These are phyloP conservation scores for Penicillium sp. DNA, from an alignment of 2,329 filamentous ascomycete species.

Conservation along the genomic window DNA sequence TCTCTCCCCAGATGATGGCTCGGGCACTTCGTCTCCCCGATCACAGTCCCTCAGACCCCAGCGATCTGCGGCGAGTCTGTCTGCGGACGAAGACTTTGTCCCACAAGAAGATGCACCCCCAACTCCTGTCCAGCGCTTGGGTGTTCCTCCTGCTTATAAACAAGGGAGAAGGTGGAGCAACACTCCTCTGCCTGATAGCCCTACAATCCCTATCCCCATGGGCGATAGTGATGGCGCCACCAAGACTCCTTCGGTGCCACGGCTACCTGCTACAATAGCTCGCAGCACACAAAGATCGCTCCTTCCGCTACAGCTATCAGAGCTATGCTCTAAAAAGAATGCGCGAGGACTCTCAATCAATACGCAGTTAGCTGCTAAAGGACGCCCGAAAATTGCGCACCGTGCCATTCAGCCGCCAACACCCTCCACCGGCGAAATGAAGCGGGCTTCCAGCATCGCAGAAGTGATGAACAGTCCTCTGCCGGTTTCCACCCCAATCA, in stretches of 20 bases:
- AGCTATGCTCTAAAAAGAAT: slow-evolving; percentile 36
- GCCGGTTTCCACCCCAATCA: slow-evolving; percentile 26
- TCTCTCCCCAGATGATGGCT: slow-evolving; percentile 4
- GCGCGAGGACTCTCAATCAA: slow-evolving; percentile 44
- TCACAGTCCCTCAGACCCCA: slow-evolving; percentile 28
- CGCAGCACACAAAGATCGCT: slow-evolving; percentile 12
- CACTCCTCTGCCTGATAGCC: slow-evolving; percentile 37
- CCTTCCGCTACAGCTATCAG: slow-evolving; percentile 19
- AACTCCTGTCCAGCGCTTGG: slow-evolving; percentile 26
- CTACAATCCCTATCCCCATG: slow-evolving; percentile 32
- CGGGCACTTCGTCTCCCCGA: slow-evolving; percentile 2
- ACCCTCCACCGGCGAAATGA: slow-evolving; percentile 27
- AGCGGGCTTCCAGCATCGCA: slow-evolving; percentile 39
- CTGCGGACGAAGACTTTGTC: slow-evolving; percentile 16
- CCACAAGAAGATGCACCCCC: slow-evolving; percentile 14
- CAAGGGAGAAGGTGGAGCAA: slow-evolving; percentile 34
- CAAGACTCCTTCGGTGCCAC: slow-evolving; percentile 8
- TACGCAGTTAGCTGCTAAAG: slow-evolving; percentile 37
- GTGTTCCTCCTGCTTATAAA: slow-evolving; percentile 35
- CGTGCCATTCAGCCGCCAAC: slow-evolving; percentile 40
- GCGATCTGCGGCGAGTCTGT: slow-evolving; percentile 36
- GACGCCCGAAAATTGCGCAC: slow-evolving; percentile 36
- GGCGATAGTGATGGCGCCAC: slow-evolving; percentile 8
- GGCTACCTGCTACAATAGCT: slow-evolving; percentile 13
- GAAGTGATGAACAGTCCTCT: slow-evolving; percentile 45